Percentiles rank a stretch among this genome's conserved stretches.
These are phyloP conservation scores for Leishmania major DNA, from an alignment of 208 protist species.

Conservation along the genomic window DNA sequence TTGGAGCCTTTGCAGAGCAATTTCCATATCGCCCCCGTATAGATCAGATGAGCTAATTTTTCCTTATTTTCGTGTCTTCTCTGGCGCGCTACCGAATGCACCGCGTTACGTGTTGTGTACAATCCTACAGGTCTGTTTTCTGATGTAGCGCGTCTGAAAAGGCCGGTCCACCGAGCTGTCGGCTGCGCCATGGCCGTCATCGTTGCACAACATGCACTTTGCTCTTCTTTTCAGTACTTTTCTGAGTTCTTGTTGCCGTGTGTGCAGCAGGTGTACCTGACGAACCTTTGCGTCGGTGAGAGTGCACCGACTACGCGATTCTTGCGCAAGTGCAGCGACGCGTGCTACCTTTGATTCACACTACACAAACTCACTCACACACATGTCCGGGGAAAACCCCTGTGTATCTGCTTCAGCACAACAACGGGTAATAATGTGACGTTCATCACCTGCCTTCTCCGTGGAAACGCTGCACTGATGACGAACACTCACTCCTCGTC, in stretches of 20 bases:
- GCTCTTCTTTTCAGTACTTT: background rate
- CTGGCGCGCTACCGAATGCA: background rate
- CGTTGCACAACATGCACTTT: background rate
- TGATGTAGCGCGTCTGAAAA: background rate
- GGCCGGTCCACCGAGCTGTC: background rate
- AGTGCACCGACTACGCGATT: background rate
- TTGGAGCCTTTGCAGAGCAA: background rate
- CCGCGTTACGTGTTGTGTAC: background rate
- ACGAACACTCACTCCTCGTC: background rate
- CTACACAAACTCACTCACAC: background rate
- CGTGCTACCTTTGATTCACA: background rate
- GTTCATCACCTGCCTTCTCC: background rate
- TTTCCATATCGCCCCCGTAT: too few relatives aligned
- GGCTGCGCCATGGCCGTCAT: background rate
- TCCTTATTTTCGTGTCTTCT: background rate
- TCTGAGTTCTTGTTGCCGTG: background rate
- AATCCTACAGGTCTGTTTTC: background rate
- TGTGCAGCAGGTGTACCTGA: background rate
- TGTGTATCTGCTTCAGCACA: background rate
- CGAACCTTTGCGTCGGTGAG: background rate
- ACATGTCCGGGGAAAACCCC: background rate
- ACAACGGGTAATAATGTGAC: background rate
- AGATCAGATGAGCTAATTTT: background rate
- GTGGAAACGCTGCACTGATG: background rate
- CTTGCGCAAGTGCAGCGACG: background rate